These are phyloP conservation scores for Adiantum capillusveneris DNA, from an alignment of 75 land plant species.

Conservation along the genomic window DNA sequence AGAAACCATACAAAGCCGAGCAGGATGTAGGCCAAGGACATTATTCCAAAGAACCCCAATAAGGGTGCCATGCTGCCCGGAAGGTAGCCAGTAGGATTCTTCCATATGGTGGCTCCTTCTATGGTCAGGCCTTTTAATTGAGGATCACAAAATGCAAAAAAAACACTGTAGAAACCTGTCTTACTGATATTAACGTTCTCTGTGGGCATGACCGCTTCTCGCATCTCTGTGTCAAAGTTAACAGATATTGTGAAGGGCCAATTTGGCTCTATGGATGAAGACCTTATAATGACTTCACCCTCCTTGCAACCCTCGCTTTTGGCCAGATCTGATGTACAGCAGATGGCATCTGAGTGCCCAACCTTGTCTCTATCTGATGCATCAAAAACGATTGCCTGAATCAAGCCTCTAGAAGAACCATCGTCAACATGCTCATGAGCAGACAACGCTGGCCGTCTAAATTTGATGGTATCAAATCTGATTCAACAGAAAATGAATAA, in stretches of 20 bases:
- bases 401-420: slow-evolving; percentile 22
- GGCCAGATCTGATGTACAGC: slow-evolving; percentile 30
- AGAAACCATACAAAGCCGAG: slow-evolving; percentile 44
- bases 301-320: slow-evolving; percentile 16
- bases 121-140: slow-evolving; percentile 21
- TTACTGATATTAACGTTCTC: slow-evolving; percentile 16
- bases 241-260: slow-evolving; percentile 29
- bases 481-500: neutral
- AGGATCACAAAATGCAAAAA: slow-evolving; percentile 45
- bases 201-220: slow-evolving; percentile 13
- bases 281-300: slow-evolving; percentile 33
- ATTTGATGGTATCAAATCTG: slow-evolving; percentile 60
- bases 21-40: slow-evolving; percentile 40
- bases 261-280: slow-evolving; percentile 17
- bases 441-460: slow-evolving; percentile 31
- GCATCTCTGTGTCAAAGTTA: slow-evolving; percentile 11
- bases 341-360: slow-evolving; percentile 33
- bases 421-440: slow-evolving; percentile 16
- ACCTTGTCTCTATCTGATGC: slow-evolving; percentile 36
- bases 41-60: slow-evolving; percentile 33
- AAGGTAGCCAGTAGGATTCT: slow-evolving; percentile 37
- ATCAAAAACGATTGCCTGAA: slow-evolving; percentile 42
- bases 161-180: slow-evolving; percentile 42
- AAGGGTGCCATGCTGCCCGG: slow-evolving; percentile 52
- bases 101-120: slow-evolving; percentile 38